phyloP scores from a whole-genome alignment of 2,329 filamentous ascomycete species.

The Beauveria sp. region DNA sequence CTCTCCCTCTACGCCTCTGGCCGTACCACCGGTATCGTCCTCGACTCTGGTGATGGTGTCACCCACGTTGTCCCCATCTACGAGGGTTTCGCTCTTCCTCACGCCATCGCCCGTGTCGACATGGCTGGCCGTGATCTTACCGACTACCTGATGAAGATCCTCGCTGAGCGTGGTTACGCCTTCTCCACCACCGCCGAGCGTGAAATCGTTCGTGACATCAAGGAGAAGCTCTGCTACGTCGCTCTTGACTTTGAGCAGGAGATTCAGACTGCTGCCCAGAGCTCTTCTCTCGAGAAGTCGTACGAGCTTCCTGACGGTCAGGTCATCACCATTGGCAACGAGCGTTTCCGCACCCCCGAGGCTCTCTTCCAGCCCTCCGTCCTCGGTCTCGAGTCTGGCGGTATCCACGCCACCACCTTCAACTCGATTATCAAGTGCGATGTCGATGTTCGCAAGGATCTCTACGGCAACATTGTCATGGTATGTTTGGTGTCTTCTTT shows the following conservation, averaged over 20 bases:
- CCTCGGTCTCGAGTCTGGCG: slow-evolving; percentile 94
- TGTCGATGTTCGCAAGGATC: slow-evolving; percentile 99
- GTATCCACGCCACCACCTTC: slow-evolving; percentile 99
- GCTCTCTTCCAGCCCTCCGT: slow-evolving; percentile 99
- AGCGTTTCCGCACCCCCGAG: slow-evolving; percentile 99
- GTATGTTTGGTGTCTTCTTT: slow-evolving; percentile 47
- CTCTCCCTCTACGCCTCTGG: slow-evolving; percentile 98
- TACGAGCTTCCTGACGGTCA: slow-evolving; percentile 99
- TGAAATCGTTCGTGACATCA: slow-evolving; percentile 99
- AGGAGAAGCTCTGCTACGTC: slow-evolving; percentile 99
- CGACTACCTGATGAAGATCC: slow-evolving; percentile 99
- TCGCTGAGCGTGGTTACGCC: slow-evolving; percentile 97
- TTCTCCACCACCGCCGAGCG: slow-evolving; percentile 99
- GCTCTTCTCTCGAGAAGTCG: slow-evolving; percentile 98
- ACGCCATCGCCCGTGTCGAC: slow-evolving; percentile 99
- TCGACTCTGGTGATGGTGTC: slow-evolving; percentile 99
- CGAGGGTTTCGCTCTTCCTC: slow-evolving; percentile 99
- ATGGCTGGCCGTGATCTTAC: slow-evolving; percentile 99
- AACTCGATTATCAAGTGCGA: slow-evolving; percentile 99
- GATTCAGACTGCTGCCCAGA: slow-evolving; percentile 99
- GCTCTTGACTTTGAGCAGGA: slow-evolving; percentile 99
- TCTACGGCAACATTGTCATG: slow-evolving; percentile 99
- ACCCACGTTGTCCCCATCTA: slow-evolving; percentile 99
- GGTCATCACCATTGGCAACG: slow-evolving; percentile 99
- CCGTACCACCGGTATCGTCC: slow-evolving; percentile 99